Base-by-base conservation (phyloP, 202 grass and related monocot species). In the Musa balbisiana region DNA sequence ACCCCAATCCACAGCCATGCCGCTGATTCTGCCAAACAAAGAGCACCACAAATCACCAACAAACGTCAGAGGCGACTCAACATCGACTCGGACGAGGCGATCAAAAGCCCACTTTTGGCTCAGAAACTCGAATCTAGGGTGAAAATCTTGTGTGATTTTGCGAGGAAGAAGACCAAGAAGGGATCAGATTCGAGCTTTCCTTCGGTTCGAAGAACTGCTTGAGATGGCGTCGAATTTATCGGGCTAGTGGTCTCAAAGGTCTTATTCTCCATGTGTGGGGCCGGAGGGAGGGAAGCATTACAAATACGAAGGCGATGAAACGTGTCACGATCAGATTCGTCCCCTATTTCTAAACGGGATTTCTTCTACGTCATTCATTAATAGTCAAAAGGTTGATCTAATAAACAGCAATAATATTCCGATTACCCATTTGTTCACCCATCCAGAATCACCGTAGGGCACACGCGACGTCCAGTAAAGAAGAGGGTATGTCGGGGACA, bases 1-100 rank as follows among this genome's bases (percentile, higher is more conserved):
- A 59, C 75, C 86, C 87, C 81, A 84, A 78, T 72, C 80, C 55
- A 70, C n/a, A 21, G 65, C 85, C 83, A 88, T 86, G 55, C 2
- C 71, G 15, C 53, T 43, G 16, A 22, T 63, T 63, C 60, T 63
- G 16, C 19, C 60, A 22, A 63, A n/a, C 17, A 63, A 63, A 20
- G 60, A 60, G 56, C 56, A 60, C 8, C 16, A 60, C 17, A n/a
- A 60, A n/a, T 20, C 56, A 60, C 21, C 16, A 43, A 43, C 33
- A 43, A 43, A 60, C 8, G 56, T 17, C 17, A 60, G 56, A 20
- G 56, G 56, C 17, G 17, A n/a, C 14, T 4, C 17, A 60, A 20
- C n/a, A 60, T 16, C 17, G 3, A n/a, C 56, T 60, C 56, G 5
- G 56, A 60, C 2, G 16, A n/a, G n/a, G 56, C 56, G 9, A 60